Conservation (phyloP, 306 rosid genomes). For the Cicer cuneatum region DNA sequence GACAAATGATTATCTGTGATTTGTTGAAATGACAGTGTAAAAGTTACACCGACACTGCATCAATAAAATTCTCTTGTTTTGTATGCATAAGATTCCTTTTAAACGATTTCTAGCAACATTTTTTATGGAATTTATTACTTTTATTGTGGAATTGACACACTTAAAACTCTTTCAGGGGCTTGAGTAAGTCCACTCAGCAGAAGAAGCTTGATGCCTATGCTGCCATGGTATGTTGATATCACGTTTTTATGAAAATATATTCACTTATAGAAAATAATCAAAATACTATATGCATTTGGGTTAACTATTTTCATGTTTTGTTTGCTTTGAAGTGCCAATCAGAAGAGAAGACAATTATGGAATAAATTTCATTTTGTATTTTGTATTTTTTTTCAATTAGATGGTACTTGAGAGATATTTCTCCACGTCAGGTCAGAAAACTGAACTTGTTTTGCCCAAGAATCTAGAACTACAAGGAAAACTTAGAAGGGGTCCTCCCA, state of each 20-base stretch:
- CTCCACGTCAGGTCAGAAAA: slow-evolving; percentile 66
- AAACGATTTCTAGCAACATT: neutral
- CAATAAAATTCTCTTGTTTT: neutral
- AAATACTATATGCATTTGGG: neutral
- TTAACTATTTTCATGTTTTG: slow-evolving; percentile 1
- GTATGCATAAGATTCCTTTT: neutral
- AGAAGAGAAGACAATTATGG: neutral
- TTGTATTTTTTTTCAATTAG: slow-evolving; percentile 44
- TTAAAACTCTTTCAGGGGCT: slow-evolving; percentile 53
- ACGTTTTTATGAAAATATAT: slow-evolving; percentile 15
- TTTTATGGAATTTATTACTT: neutral
- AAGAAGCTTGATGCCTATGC: slow-evolving; percentile 55
- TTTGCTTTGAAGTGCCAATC: neutral
- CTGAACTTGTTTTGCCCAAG: slow-evolving; percentile 84
- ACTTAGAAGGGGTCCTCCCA: slow-evolving; percentile 66
- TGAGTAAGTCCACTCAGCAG: slow-evolving; percentile 47
- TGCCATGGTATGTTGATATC: slow-evolving; percentile 51
- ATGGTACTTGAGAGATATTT: slow-evolving; percentile 89
- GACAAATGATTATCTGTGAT: no score
- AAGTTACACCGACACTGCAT: no score
- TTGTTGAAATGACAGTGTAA: no score
- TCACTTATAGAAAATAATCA: neutral
- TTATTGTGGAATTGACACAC: slow-evolving; percentile 17
- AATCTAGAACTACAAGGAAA: slow-evolving; percentile 63
- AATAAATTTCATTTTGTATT: neutral